Evolutionary conservation across 805 yeast genomes (phyloP).

Genomic region (Myxozyma lipomycoides): DNA sequence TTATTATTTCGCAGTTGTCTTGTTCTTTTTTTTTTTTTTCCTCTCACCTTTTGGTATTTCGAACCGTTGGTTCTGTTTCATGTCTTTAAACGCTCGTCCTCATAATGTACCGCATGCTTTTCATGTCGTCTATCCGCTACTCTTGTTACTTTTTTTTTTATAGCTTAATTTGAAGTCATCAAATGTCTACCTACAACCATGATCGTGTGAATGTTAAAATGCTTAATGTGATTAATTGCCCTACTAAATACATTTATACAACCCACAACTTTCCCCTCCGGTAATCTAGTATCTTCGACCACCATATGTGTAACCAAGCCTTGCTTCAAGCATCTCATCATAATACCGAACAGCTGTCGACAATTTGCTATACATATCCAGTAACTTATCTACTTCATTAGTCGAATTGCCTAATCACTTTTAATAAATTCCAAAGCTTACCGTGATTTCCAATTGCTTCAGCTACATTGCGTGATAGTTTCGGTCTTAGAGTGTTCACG

Average conservation of each 20-base stretch:
- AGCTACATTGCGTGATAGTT: conserved; percentile 56
- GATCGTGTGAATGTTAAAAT: too few species aligned
- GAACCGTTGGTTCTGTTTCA: too few species aligned
- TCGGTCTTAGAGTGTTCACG: conserved; percentile 63
- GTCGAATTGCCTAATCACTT: conserved; percentile 1
- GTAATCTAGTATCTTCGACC: not conserved
- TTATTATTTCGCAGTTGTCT: not conserved
- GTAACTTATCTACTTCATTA: conserved; percentile 42
- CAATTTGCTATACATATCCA: conserved; percentile 73
- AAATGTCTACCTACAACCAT: too few species aligned
- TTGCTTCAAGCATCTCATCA: conserved; percentile 62
- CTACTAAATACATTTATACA: not conserved
- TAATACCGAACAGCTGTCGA: conserved; percentile 72
- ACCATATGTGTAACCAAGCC: conserved; percentile 16
- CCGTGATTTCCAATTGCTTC: conserved; percentile 58
- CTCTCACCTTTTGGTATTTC: not conserved
- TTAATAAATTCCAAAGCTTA: not conserved
- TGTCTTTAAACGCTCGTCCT: too few species aligned
- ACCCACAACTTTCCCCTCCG: not conserved
- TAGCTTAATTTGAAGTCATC: too few species aligned
- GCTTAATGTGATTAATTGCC: too few species aligned
- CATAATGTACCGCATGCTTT: too few species aligned
- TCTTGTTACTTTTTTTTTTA: too few species aligned
- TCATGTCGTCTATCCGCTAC: too few species aligned
- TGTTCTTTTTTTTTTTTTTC: not conserved